phyloP scores from a whole-genome alignment of 345 rosid genomes.

The Excoecaria agallocha region DNA sequence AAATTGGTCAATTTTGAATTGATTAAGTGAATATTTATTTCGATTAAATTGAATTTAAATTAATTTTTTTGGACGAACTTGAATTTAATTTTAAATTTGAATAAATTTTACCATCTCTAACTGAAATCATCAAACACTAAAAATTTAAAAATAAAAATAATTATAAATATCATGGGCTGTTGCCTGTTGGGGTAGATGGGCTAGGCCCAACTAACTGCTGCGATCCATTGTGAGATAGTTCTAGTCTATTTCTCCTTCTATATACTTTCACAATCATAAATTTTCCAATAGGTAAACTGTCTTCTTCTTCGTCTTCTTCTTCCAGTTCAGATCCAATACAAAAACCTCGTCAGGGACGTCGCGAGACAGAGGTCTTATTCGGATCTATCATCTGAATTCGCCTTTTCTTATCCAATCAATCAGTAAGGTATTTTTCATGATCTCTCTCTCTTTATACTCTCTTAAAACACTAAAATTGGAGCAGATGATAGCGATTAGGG shows the following conservation, averaged over 20 bases:
- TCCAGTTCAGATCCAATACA: neutral
- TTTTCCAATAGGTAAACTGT: too few species aligned
- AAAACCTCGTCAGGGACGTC: neutral
- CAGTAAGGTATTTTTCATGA: neutral
- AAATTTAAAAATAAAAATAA: too few species aligned
- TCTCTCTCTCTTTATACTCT: neutral
- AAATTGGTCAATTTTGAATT: too few species aligned
- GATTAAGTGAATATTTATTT: too few species aligned
- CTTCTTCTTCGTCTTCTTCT: neutral
- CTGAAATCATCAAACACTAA: too few species aligned
- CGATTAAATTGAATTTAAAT: too few species aligned
- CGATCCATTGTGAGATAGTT: neutral
- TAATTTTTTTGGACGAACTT: too few species aligned
- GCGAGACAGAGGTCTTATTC: neutral
- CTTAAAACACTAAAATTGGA: neutral
- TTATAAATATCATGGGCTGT: neutral
- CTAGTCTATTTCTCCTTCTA: too few species aligned
- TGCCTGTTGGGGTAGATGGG: neutral
- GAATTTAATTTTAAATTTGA: too few species aligned
- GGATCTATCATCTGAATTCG: neutral
- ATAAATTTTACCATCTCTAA: too few species aligned
- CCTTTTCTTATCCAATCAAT: neutral
- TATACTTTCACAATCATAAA: too few species aligned
- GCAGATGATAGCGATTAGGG: neutral
- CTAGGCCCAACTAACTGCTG: neutral